These are phyloP conservation scores for Gigaspora rosea DNA, from an alignment of 192 early-diverging fungal genomes.

Conservation along the genomic window DNA sequence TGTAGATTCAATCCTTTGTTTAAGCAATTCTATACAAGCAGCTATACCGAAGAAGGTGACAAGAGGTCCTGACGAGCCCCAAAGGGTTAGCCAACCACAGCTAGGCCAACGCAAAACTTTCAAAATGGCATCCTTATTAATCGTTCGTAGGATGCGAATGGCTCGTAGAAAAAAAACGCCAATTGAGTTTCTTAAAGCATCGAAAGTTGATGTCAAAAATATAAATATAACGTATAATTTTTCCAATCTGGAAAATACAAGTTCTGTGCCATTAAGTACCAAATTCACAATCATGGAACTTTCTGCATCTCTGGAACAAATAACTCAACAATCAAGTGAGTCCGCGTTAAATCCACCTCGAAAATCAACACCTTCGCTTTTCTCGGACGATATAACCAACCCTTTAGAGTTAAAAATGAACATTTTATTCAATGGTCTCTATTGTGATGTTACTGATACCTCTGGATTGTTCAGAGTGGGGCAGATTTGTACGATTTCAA, in stretches of 20 bases:
- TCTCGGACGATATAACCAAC: not conserved
- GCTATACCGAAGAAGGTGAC: constrained; percentile 1
- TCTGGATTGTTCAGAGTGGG: not conserved
- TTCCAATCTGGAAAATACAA: not conserved
- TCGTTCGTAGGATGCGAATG: not conserved
- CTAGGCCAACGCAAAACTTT: not conserved
- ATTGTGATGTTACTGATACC: not conserved
- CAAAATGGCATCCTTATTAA: not conserved
- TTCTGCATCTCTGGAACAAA: constrained; percentile 9
- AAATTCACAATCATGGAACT: not conserved
- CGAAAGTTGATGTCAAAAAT: not conserved
- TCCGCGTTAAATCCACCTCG: not conserved
- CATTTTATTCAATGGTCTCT: not conserved
- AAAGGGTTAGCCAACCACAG: not conserved
- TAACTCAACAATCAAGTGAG: too few species aligned
- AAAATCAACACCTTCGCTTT: not conserved
- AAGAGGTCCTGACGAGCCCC: not conserved
- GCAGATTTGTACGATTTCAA: constrained; percentile 11
- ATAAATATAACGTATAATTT: constrained; percentile 11
- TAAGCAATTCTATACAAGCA: constrained; percentile 4
- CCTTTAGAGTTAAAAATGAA: constrained; percentile 1
- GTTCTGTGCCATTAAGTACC: not conserved
- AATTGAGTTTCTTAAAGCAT: constrained; percentile 1
- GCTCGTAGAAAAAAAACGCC: constrained; percentile 25
- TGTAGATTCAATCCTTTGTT: constrained; percentile 30